These are phyloP conservation scores for Vigna nakashimae DNA, from an alignment of 306 rosid species.

Conservation along the genomic window DNA sequence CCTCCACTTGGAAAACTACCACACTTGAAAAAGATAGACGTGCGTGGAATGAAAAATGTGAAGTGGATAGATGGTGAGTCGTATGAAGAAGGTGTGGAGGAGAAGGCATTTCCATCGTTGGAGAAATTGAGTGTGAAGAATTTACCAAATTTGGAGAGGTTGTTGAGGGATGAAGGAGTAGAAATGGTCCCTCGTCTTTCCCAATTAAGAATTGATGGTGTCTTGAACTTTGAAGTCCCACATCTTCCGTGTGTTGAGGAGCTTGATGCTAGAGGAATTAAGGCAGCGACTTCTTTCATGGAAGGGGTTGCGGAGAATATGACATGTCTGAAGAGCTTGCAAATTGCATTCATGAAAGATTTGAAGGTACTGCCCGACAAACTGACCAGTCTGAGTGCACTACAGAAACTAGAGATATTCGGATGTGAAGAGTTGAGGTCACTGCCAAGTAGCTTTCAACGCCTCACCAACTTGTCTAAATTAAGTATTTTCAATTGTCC, in stretches of 20 bases:
- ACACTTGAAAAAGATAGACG: background rate
- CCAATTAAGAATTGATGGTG: background rate
- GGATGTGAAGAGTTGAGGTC: background rate
- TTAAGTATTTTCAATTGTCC: accelerated
- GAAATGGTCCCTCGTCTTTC: conserved; percentile 19
- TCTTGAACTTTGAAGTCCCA: background rate
- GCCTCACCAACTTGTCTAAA: background rate
- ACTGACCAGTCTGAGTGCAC: background rate
- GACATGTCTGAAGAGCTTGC: background rate
- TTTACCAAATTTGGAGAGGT: conserved; percentile 28
- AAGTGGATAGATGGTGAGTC: conserved; percentile 7
- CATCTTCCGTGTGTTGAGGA: background rate
- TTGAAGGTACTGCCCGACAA: background rate
- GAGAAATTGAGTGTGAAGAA: background rate
- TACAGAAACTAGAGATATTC: accelerated
- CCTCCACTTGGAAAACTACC: conserved; percentile 34
- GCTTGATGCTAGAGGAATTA: background rate
- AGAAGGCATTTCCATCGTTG: conserved; percentile 32
- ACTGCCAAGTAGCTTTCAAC: conserved; percentile 11
- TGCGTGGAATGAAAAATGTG: conserved; percentile 10
- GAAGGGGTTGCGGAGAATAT: background rate
- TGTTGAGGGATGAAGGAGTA: background rate
- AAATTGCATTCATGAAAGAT: accelerated
- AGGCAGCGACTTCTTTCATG: background rate
- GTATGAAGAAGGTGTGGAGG: background rate